These are phyloP conservation scores for Rostrohypoxylon terebratum DNA, from an alignment of 495 filamentous ascomycete genomes.

Conservation along the genomic window DNA sequence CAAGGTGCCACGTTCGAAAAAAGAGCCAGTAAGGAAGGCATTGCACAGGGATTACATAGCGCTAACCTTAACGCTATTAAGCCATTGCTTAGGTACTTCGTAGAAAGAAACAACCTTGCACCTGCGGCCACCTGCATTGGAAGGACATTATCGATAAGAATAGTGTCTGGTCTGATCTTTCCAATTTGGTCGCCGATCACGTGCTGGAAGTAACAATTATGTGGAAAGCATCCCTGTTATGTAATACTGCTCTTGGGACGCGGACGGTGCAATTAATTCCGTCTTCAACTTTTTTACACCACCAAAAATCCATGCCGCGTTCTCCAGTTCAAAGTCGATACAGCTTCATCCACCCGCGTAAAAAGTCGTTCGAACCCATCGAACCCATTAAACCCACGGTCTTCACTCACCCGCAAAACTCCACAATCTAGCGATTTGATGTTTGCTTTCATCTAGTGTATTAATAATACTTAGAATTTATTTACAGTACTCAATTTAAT, in stretches of 20 bases:
- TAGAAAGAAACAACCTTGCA: constrained; percentile 10
- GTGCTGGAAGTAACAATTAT: constrained; percentile 2
- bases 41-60: constrained; percentile 46
- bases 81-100: neutral
- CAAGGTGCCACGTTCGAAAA: constrained; percentile 64
- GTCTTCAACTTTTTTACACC: constrained; percentile 30
- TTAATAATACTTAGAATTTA: constrained; percentile 11
- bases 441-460: constrained; percentile 22
- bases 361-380: constrained; percentile 1
- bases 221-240: constrained; percentile 10
- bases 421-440: neutral
- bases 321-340: constrained; percentile 8
- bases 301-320: constrained; percentile 23
- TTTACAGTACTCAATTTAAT: constrained; percentile 21
- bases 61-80: constrained; percentile 1
- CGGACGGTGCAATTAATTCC: constrained; percentile 21
- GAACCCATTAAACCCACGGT: constrained; percentile 15
- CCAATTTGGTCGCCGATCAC: constrained; percentile 3
- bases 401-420: neutral
- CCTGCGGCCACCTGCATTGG: neutral
- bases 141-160: constrained; percentile 13
- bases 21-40: constrained; percentile 29
- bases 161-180: neutral
- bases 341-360: constrained; percentile 17
- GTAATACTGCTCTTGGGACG: constrained; percentile 26